phyloP scores from a whole-genome alignment of 352 stramenopile species.

The Pythium sp. region DNA sequence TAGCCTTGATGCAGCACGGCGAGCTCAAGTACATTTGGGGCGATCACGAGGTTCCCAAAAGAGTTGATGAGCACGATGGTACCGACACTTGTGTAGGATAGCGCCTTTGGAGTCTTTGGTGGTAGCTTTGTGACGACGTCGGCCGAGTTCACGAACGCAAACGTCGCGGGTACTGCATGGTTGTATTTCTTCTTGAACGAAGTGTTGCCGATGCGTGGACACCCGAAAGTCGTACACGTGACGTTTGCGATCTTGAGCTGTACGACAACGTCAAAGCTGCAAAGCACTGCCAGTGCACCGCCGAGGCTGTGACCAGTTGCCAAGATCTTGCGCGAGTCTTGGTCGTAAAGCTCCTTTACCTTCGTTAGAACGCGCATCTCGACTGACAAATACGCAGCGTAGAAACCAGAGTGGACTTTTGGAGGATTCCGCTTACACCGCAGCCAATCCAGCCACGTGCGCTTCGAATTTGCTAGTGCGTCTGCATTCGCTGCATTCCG shows the following conservation, averaged over 20 bases:
- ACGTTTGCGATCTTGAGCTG: conserved; percentile 30
- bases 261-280: conserved; percentile 35
- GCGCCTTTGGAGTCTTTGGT: conserved; percentile 34
- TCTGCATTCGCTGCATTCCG: neutral
- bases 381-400: conserved; percentile 34
- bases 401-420: conserved; percentile 45
- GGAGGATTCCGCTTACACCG: conserved; percentile 33
- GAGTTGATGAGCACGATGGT: conserved; percentile 35
- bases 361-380: conserved; percentile 25
- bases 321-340: conserved; percentile 25
- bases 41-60: conserved; percentile 45
- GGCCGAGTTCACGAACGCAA: conserved; percentile 39
- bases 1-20: conserved; percentile 34
- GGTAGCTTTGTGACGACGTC: conserved; percentile 43
- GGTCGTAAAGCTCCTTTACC: conserved; percentile 21
- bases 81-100: conserved; percentile 38
- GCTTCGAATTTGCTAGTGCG: neutral
- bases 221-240: conserved; percentile 41
- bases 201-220: conserved; percentile 35
- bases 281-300: conserved; percentile 37
- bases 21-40: conserved; percentile 38
- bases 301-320: conserved; percentile 43
- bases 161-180: conserved; percentile 29
- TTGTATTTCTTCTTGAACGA: conserved; percentile 40
- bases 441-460: conserved; percentile 26